A percentile compares a stretch with the other conserved stretches of the same genome.
phyloP scores from a whole-genome alignment of 1,284 basidiomycete species.

The Lignosus rhinocerotis region DNA sequence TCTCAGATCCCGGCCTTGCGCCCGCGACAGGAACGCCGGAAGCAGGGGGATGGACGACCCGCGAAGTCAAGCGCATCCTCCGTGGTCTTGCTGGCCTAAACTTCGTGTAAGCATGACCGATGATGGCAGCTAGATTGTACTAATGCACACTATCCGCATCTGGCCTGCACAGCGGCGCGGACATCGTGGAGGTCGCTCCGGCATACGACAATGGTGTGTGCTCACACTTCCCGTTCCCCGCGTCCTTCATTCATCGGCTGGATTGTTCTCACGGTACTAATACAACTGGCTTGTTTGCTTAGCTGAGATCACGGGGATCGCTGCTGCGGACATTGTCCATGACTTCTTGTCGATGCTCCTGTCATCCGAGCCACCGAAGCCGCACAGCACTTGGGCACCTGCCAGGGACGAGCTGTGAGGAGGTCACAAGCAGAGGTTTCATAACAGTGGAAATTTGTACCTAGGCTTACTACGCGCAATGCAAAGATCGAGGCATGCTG shows the following conservation, averaged over 20 bases:
- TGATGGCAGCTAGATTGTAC: not conserved
- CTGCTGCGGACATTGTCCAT: conserved; percentile 71
- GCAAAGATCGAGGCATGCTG: not conserved
- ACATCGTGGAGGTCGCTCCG: conserved; percentile 81
- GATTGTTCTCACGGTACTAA: not conserved
- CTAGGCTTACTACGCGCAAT: not conserved
- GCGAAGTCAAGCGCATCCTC: conserved; percentile 78
- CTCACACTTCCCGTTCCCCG: not conserved
- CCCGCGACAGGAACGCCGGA: conserved; percentile 86
- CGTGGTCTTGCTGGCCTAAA: conserved; percentile 77
- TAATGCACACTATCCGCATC: not conserved
- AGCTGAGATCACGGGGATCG: conserved; percentile 74
- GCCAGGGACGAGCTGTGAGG: conserved; percentile 31
- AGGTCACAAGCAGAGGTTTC: not conserved
- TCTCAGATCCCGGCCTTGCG: conserved; percentile 71
- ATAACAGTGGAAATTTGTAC: not conserved
- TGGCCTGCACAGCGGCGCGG: conserved; percentile 52
- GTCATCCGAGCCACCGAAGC: conserved; percentile 36
- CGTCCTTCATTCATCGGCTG: not conserved
- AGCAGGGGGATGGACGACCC: conserved; percentile 80
- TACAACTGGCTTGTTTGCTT: not conserved
- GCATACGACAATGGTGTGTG: conserved; percentile 68
- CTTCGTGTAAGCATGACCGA: conserved; percentile 58
- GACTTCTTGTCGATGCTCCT: conserved; percentile 69
- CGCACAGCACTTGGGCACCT: conserved; percentile 19